These are phyloP conservation scores for Tausonia pullulans DNA, from an alignment of 1,284 basidiomycete genomes.

Conservation along the genomic window DNA sequence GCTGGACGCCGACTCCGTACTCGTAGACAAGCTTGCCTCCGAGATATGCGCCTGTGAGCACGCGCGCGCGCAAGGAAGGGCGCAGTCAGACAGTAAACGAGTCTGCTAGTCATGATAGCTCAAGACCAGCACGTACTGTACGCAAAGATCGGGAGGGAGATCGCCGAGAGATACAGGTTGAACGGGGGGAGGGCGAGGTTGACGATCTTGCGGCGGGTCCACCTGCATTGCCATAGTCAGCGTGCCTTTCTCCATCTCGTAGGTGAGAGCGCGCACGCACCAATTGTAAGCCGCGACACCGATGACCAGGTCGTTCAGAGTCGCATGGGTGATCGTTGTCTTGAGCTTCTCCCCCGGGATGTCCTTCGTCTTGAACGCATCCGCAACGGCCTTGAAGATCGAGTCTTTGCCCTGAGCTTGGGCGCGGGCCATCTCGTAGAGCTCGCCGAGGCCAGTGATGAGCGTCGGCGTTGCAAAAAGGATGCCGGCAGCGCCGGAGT, in stretches of 20 bases:
- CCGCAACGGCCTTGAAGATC: slow-evolving; percentile 20
- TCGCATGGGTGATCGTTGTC: slow-evolving; percentile 28
- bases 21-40: slow-evolving; percentile 26
- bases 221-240: slow-evolving; percentile 17
- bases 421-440: slow-evolving; percentile 24
- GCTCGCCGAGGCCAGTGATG: slow-evolving; percentile 26
- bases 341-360: slow-evolving; percentile 25
- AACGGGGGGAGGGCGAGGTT: slow-evolving; percentile 21
- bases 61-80: background rate
- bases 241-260: background rate
- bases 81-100: background rate
- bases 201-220: slow-evolving; percentile 22
- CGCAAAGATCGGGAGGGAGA: slow-evolving; percentile 25
- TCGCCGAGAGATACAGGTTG: slow-evolving; percentile 20
- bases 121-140: slow-evolving; percentile 22
- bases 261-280: slow-evolving; percentile 16
- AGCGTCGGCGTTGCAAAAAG: slow-evolving; percentile 25
- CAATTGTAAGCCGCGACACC: slow-evolving; percentile 27
- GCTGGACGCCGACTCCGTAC: slow-evolving; percentile 25
- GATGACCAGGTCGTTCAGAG: slow-evolving; percentile 28
- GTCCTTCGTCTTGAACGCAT: slow-evolving; percentile 23
- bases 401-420: slow-evolving; percentile 24
- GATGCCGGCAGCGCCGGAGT: slow-evolving; percentile 25
- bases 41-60: slow-evolving; percentile 19
- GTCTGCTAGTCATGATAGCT: background rate